A percentile compares a stretch with the other conserved stretches of the same genome.
Evolutionary conservation across 768 basidiomycete species (phyloP).

Genomic region (Kwoniella dejecticola): DNA sequence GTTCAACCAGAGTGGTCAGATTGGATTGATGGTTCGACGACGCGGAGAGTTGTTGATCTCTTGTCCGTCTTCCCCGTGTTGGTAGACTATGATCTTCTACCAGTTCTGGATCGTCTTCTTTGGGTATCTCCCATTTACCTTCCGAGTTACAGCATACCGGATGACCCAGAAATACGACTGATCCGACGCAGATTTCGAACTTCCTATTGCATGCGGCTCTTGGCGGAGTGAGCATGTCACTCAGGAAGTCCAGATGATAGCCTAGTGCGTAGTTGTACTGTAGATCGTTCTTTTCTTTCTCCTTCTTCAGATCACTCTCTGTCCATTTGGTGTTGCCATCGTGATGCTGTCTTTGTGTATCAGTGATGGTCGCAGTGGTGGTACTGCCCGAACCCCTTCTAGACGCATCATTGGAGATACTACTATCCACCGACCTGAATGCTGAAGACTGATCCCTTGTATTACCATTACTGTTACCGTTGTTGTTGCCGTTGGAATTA

Average conservation of each 20-base stretch:
- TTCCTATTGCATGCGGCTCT: constrained; percentile 84
- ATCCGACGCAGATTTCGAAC: constrained; percentile 88
- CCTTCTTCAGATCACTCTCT: not conserved
- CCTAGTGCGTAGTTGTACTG: constrained; percentile 65
- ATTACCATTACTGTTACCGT: not conserved
- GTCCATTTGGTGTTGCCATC: not conserved
- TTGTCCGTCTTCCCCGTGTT: constrained; percentile 23
- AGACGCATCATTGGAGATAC: constrained; percentile 6
- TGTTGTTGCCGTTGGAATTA: constrained; percentile 4
- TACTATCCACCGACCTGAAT: constrained; percentile 12
- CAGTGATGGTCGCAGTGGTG: constrained; percentile 5
- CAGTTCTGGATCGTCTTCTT: constrained; percentile 41
- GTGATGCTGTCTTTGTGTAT: not conserved
- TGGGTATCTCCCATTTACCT: constrained; percentile 67
- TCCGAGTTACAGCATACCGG: constrained; percentile 79
- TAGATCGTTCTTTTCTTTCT: constrained; percentile 23
- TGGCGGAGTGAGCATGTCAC: constrained; percentile 75
- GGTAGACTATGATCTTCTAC: constrained; percentile 29
- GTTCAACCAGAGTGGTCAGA: constrained; percentile 7
- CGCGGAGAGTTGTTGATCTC: constrained; percentile 7
- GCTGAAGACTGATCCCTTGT: not conserved
- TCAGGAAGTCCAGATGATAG: constrained; percentile 77
- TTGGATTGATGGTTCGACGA: too few species aligned
- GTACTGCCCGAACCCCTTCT: constrained; percentile 18
- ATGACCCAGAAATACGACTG: constrained; percentile 90